Percentiles rank a stretch among this genome's conserved stretches.
These are phyloP conservation scores for Umbelopsis isabellina DNA, from an alignment of 192 early-diverging fungal genomes.

Conservation along the genomic window DNA sequence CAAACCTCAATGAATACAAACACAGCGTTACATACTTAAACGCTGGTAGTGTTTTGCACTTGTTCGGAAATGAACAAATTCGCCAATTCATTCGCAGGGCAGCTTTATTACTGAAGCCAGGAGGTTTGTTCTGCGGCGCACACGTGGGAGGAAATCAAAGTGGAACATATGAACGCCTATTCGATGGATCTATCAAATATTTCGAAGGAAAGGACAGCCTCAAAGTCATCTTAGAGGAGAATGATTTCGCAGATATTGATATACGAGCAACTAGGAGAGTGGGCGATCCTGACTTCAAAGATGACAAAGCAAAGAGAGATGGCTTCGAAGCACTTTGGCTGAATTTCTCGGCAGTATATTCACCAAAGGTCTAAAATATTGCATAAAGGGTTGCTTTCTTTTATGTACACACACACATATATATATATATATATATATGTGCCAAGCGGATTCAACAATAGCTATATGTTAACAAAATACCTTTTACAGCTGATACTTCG, in stretches of 20 bases:
- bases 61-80: conserved; percentile 22
- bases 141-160: conserved; percentile 23
- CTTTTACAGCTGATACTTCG: no score
- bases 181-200: neutral
- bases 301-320: neutral
- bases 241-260: neutral
- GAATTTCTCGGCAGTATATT: neutral
- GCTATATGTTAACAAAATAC: no score
- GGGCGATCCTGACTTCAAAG: neutral
- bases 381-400: neutral
- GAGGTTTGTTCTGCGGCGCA: conserved; percentile 26
- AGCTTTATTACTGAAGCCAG: conserved; percentile 16
- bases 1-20: neutral
- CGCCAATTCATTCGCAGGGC: conserved; percentile 14
- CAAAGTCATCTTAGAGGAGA: neutral
- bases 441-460: no score
- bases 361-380: neutral
- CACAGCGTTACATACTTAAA: conserved; percentile 8
- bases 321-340: conserved; percentile 13
- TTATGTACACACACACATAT: no score
- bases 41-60: conserved; percentile 34
- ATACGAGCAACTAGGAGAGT: neutral
- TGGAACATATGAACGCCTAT: neutral
- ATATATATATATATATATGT: no score
- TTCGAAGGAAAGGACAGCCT: neutral